Percentiles rank a stretch among this genome's conserved stretches.
Evolutionary conservation across 345 rosid genomes (phyloP).

Genomic region (Gossypium ekmanianum): DNA sequence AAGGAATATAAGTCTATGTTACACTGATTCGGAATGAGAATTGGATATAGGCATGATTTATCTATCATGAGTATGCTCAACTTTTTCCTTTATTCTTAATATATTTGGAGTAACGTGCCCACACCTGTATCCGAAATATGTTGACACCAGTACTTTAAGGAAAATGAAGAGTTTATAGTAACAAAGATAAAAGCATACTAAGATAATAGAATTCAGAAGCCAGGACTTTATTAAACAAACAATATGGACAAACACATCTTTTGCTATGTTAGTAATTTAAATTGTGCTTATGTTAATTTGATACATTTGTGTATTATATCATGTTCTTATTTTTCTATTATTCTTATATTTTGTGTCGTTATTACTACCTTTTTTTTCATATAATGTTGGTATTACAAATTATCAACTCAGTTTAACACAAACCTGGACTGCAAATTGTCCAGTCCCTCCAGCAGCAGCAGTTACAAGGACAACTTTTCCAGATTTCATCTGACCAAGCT

Average conservation of each 20-base stretch:
- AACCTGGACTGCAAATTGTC: constrained; percentile 98
- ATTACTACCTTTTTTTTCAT: not conserved
- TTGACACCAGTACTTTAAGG: too few relatives aligned
- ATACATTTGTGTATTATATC: too few relatives aligned
- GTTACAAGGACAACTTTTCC: constrained; percentile 82
- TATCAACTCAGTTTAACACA: constrained; percentile 7
- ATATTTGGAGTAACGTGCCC: too few relatives aligned
- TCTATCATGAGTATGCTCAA: not conserved
- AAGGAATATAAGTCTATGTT: not conserved
- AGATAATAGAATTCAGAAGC: too few relatives aligned
- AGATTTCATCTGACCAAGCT: constrained; percentile 86
- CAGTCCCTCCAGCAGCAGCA: constrained; percentile 99
- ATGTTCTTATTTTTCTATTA: not conserved
- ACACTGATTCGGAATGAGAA: not conserved
- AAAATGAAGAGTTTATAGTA: too few relatives aligned
- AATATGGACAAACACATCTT: too few relatives aligned
- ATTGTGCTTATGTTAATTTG: too few relatives aligned
- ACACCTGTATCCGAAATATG: too few relatives aligned
- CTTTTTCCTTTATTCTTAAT: not conserved
- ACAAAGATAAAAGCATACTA: too few relatives aligned
- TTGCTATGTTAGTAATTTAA: too few relatives aligned
- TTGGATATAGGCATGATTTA: not conserved
- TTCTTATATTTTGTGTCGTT: not conserved
- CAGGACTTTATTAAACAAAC: too few relatives aligned
- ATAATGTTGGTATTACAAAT: not conserved